Conservation (phyloP, 2,329 filamentous ascomycete genomes). For the Phyllosticta citribraziliensis region DNA sequence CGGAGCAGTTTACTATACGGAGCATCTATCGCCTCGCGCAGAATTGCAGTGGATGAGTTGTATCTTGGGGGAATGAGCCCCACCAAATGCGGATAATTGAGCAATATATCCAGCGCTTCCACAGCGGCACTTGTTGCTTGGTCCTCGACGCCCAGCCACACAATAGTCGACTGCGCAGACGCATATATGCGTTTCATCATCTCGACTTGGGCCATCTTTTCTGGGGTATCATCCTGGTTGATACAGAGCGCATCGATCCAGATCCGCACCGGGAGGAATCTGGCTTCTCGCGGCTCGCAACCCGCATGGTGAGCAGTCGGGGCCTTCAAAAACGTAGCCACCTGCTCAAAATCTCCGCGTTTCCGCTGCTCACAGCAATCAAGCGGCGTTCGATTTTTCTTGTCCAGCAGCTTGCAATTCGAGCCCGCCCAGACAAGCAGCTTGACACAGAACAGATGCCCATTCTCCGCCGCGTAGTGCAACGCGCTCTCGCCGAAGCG, state of each 20-base stretch:
- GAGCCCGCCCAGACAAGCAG: not conserved
- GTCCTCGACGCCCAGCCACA: slow-evolving; percentile 8
- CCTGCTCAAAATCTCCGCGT: not conserved
- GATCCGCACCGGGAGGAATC: not conserved
- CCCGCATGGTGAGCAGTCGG: too few relatives aligned
- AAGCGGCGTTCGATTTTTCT: not conserved
- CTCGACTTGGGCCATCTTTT: not conserved
- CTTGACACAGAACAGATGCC: not conserved
- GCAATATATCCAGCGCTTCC: not conserved
- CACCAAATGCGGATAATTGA: not conserved
- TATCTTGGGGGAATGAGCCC: not conserved
- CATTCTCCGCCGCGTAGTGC: slow-evolving; percentile 1
- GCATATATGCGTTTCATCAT: not conserved
- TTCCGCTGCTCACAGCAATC: not conserved
- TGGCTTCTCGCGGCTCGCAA: too few relatives aligned
- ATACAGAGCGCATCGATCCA: not conserved
- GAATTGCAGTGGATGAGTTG: too few relatives aligned
- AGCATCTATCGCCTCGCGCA: too few relatives aligned
- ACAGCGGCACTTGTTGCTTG: slow-evolving; percentile 3
- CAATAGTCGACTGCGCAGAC: not conserved
- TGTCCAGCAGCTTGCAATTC: not conserved
- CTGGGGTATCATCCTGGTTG: not conserved
- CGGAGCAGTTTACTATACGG: not conserved
- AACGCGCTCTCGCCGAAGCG: slow-evolving; percentile 1
- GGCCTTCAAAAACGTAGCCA: not conserved